Evolutionary conservation across 345 rosid genomes (phyloP).

Genomic region (Gossypium rotundifolium): DNA sequence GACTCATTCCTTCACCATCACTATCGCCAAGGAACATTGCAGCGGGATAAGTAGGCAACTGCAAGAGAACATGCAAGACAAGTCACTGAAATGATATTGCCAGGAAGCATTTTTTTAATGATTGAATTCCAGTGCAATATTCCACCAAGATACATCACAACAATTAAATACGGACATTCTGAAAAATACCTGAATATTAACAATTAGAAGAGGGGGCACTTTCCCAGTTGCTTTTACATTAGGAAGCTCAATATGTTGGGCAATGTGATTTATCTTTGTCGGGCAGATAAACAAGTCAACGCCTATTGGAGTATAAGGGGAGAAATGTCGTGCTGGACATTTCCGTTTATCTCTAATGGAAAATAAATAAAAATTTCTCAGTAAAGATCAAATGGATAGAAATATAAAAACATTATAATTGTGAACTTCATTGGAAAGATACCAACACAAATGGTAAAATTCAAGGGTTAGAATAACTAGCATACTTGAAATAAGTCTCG

Average conservation of each 20-base stretch:
- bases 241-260: constrained; percentile 86
- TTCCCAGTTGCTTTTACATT: constrained; percentile 51
- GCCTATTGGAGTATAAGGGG: constrained; percentile 70
- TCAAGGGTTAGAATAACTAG: background rate
- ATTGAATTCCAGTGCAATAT: background rate
- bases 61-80: constrained; percentile 12
- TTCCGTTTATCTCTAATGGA: constrained; percentile 72
- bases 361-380: background rate
- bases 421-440: background rate
- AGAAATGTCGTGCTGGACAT: constrained; percentile 51
- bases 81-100: background rate
- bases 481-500: constrained; percentile 63
- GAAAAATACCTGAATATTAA: constrained; percentile 77
- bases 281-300: constrained; percentile 74
- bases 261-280: constrained; percentile 81
- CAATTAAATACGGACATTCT: background rate
- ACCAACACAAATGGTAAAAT: background rate
- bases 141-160: background rate
- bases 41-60: constrained; percentile 15
- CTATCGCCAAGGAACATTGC: constrained; percentile 3
- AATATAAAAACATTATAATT: background rate
- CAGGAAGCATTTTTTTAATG: background rate
- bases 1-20: constrained; percentile 4
- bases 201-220: constrained; percentile 72
- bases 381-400: background rate